Base-by-base conservation (phyloP, 805 yeast genomes). In the Saturnispora bothae region DNA sequence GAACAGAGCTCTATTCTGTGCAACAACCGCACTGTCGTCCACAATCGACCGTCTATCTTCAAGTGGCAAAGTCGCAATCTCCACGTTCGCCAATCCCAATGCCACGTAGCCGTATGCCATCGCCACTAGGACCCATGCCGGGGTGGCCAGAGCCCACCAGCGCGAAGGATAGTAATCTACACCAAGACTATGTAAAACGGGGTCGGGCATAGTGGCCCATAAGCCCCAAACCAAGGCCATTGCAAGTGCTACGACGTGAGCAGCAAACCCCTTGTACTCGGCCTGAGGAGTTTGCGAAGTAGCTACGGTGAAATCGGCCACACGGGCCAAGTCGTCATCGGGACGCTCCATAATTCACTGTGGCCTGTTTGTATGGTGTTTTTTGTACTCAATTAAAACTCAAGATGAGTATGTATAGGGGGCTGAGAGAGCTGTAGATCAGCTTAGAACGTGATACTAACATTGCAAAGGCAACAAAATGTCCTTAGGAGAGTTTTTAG, bases 211-310 rank as follows among this genome's bases (percentile, higher is more conserved):
- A 3, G 81, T 51, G 1, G 94, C 73, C 96, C 97, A 89, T 4
- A 71, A 43, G 2, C 78, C 45, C 69, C 83, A 82, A 4, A 71
- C 57, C 2, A 66, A 41, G 19, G 83, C 64, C 0, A 71, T 65
- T 2, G 76, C 58, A 1, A 78, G 68, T 13, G 81, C 70, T 0
- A 83, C 65, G 4, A 85, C 78, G 53, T 83, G 84, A 16, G 81
- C 68, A 25, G 89, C 83, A 59, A 86, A 92, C 9, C 96, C 96
- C 50, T 73, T 78, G 58, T 89, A 92, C 51, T 89, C 97, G 1
- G 80, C 73, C 48, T 72, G 69, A 36, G 73, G 71, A 0, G 78
- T 67, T 25, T 64, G 57, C 41, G 68, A 69, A 4, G 72, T 67
- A 1, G 77, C 68, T 0, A 76, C 77, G 0, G 71, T 77, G 14